Evolutionary conservation across 192 early-diverging fungal genomes (phyloP), one percentile per base, ranked within the genome.

Genomic region (Backusella luteola): DNA sequence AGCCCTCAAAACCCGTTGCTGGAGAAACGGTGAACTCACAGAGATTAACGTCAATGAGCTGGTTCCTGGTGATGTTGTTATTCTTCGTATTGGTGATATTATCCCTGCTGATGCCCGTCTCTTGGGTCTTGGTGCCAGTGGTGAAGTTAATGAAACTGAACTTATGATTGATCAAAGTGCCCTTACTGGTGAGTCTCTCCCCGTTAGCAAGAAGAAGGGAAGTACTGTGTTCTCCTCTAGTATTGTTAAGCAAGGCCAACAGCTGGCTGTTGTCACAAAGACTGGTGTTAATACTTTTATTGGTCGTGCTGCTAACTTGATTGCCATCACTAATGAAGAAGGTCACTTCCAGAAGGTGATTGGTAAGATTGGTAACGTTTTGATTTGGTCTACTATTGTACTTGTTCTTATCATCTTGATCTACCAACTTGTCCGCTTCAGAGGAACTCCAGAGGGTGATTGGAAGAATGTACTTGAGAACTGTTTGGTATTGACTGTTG

Each of bases 281-380:
- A 98, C 96, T 38, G 96, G 95, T 67, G 83, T 88, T 56, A 88
- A 95, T 82, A 97, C 96, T 2, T 96, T 91, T 81, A 95, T 97
- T 77, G 96, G 96, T 26, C 90, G 94, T 73, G 93, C 95, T 8
- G 95, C 96, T 39, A 93, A 91, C 76, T 85, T 97, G 49, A 96
- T 96, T 76, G 89, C 93, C 35, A 91, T 92, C 70, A 96, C 95
- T 66, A 70, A 75, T 83, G 95, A 97, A 73, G 88, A 93, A 78
- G 95, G 96, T 53, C 96, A 97, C 82, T 97, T 97, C 86, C 96
- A 97, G 83, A 96, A 96, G 87, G 89, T 96, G 77, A 92, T 97
- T 85, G 91, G 92, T 87, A 87, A 87, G 78, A 96, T 97, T 79
- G 96, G 96, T 46, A 96, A 97, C 85, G 94, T 96, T 82, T 86